phyloP scores from a whole-genome alignment of 1,284 basidiomycete species.

The Sanghuangporus baumii region DNA sequence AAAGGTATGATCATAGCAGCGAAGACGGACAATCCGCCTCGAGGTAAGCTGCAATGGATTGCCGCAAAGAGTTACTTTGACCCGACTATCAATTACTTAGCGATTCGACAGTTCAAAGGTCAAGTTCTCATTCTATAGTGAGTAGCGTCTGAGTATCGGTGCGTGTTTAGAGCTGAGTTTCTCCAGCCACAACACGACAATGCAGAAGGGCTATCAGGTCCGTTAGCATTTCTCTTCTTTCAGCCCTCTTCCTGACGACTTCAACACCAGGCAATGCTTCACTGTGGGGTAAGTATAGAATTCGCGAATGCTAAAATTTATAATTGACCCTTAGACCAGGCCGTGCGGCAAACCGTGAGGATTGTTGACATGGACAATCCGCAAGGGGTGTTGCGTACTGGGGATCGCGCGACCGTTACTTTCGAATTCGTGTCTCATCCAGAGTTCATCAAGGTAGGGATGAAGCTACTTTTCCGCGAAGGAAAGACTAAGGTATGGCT shows the following conservation, averaged over 20 bases:
- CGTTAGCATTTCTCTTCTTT: constrained; percentile 19
- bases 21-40: constrained; percentile 73
- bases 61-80: neutral
- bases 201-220: constrained; percentile 87
- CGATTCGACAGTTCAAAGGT: constrained; percentile 75
- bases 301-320: neutral
- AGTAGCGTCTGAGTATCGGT: constrained; percentile 22
- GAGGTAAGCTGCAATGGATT: constrained; percentile 37
- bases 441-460: constrained; percentile 88
- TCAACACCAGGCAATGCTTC: constrained; percentile 65
- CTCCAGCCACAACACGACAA: constrained; percentile 81
- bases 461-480: constrained; percentile 88
- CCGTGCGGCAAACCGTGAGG: constrained; percentile 85
- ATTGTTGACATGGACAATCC: constrained; percentile 88
- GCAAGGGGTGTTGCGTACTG: constrained; percentile 82
- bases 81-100: constrained; percentile 32
- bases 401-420: constrained; percentile 83
- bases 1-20: constrained; percentile 94
- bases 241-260: constrained; percentile 18
- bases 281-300: constrained; percentile 61
- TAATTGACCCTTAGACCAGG: constrained; percentile 34
- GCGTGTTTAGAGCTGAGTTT: constrained; percentile 20
- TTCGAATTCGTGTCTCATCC: constrained; percentile 90
- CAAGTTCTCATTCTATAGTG: constrained; percentile 82
- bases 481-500: constrained; percentile 81